Conservation (phyloP, 1,139 yeast genomes). For the Zygosaccharomyces pseudobailii region DNA sequence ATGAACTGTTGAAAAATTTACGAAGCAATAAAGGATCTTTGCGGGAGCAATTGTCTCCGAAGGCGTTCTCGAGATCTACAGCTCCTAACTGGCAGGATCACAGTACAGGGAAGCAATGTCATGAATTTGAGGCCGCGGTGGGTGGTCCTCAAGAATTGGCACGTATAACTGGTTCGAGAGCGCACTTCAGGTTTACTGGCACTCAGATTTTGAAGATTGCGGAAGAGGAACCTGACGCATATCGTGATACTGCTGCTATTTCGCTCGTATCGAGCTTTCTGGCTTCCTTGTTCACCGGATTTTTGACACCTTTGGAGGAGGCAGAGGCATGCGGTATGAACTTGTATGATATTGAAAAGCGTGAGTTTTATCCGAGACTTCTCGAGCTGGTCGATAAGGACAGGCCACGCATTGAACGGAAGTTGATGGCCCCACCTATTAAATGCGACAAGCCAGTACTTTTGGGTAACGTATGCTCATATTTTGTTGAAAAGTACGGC, state of each 20-base stretch:
- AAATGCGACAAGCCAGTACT: conserved; percentile 35
- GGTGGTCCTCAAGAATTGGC: conserved; percentile 62
- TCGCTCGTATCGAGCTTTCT: conserved; percentile 77
- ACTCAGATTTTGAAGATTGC: conserved; percentile 78
- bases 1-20: conserved; percentile 37
- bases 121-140: conserved; percentile 53
- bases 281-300: conserved; percentile 65
- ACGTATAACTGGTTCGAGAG: conserved; percentile 71
- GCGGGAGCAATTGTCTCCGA: conserved; percentile 42
- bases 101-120: conserved; percentile 68
- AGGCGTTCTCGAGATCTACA: conserved; percentile 55
- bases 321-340: conserved; percentile 94
- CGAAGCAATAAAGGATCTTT: conserved; percentile 32
- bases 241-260: conserved; percentile 54
- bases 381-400: conserved; percentile 36
- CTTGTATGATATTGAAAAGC: conserved; percentile 59
- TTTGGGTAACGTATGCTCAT: conserved; percentile 47
- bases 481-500: conserved; percentile 63
- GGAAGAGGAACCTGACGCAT: conserved; percentile 49
- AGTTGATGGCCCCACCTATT: conserved; percentile 19
- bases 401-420: conserved; percentile 23
- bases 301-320: conserved; percentile 61
- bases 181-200: conserved; percentile 88
- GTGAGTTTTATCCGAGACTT: conserved; percentile 51
- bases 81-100: conserved; percentile 97